A percentile compares a stretch with the other conserved stretches of the same genome.
Evolutionary conservation across 2,329 filamentous ascomycete genomes (phyloP).

Genomic region (Paraphoma chrysanthemicola): DNA sequence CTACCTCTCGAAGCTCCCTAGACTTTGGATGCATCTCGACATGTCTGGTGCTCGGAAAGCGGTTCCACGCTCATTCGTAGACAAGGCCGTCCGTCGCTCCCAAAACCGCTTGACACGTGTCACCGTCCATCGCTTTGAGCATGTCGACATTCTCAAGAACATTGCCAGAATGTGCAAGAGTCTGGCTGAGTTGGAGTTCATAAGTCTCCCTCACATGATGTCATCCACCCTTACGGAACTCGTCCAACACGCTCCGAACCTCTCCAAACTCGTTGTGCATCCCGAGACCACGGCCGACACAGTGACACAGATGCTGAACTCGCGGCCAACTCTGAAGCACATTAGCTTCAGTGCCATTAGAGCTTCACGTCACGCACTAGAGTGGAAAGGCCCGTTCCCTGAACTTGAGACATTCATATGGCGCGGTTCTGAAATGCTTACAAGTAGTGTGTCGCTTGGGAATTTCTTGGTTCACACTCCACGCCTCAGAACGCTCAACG

Average conservation of each 20-base stretch:
- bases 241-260: conserved; percentile 24
- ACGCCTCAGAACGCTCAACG: conserved; percentile 14
- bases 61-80: conserved; percentile 53
- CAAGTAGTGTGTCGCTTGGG: not conserved
- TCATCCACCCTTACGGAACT: conserved; percentile 40
- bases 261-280: conserved; percentile 37
- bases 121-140: conserved; percentile 45
- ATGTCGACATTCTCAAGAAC: conserved; percentile 51
- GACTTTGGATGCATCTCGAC: conserved; percentile 62
- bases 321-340: conserved; percentile 30
- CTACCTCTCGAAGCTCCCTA: conserved; percentile 56
- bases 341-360: conserved; percentile 24
- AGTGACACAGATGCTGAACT: conserved; percentile 35
- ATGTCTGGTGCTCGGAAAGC: conserved; percentile 54
- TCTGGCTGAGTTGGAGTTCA: conserved; percentile 42
- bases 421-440: not conserved
- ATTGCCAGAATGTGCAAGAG: conserved; percentile 47
- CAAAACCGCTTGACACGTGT: conserved; percentile 42
- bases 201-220: conserved; percentile 29
- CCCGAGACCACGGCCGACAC: conserved; percentile 34
- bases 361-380: not conserved
- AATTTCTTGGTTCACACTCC: conserved; percentile 19
- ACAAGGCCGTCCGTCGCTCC: conserved; percentile 51
- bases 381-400: conserved; percentile 35
- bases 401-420: conserved; percentile 33